Percentiles rank a stretch among this genome's conserved stretches.
Conservation (phyloP, 2,329 filamentous ascomycete species). For the Apiospora malaysiana region DNA sequence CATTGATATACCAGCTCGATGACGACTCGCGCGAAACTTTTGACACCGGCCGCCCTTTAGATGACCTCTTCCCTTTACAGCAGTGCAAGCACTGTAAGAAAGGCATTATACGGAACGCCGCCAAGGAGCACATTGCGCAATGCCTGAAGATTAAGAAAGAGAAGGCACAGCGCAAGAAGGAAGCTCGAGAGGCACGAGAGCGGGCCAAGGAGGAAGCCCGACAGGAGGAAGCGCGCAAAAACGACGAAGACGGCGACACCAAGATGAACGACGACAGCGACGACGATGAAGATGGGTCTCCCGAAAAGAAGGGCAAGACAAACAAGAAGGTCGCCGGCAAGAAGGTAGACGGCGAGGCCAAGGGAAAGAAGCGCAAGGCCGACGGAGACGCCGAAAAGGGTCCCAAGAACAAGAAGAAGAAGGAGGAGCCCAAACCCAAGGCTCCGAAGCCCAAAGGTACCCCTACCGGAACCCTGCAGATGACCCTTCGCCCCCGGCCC, state of each 20-base stretch:
- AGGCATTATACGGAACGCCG: conserved; percentile 76
- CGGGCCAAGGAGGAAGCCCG: conserved; percentile 67
- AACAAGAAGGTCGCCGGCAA: conserved; percentile 70
- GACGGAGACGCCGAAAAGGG: conserved; percentile 80
- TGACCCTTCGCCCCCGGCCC: conserved; percentile 17
- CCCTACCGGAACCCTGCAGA: conserved; percentile 11
- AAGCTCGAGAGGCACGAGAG: conserved; percentile 73
- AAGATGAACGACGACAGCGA: conserved; percentile 52
- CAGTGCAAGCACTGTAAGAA: conserved; percentile 96
- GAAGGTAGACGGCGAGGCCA: conserved; percentile 67
- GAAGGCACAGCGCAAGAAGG: conserved; percentile 78
- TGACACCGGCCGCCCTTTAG: conserved; percentile 78
- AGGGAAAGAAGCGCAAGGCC: conserved; percentile 80
- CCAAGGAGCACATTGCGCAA: conserved; percentile 79
- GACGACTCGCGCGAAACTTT: conserved; percentile 80
- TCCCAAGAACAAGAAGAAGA: conserved; percentile 91
- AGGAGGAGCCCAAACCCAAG: conserved; percentile 87
- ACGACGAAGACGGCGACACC: conserved; percentile 49
- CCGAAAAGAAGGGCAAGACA: conserved; percentile 49
- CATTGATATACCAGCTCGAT: conserved; percentile 72
- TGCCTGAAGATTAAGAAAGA: conserved; percentile 87
- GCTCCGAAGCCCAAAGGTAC: conserved; percentile 81
- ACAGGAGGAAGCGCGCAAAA: conserved; percentile 60
- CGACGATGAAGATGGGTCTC: conserved; percentile 53
- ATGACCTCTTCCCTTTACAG: conserved; percentile 79